These are phyloP conservation scores for Penicillium sp. DNA, from an alignment of 2,329 filamentous ascomycete genomes.

Conservation along the genomic window DNA sequence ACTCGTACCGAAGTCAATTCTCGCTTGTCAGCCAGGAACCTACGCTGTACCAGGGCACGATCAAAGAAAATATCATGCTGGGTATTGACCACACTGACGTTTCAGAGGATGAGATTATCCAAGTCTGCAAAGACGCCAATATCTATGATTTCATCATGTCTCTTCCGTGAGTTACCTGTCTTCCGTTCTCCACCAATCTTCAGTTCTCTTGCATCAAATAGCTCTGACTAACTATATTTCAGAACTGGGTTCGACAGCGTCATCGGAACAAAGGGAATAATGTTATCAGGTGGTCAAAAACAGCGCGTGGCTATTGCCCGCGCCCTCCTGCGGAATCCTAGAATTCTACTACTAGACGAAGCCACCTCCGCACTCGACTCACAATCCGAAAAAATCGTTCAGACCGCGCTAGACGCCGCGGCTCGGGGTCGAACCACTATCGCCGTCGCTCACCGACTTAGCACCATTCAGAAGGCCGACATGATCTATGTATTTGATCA, in stretches of 20 bases:
- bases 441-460: slow-evolving; percentile 87
- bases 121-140: slow-evolving; percentile 85
- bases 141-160: slow-evolving; percentile 91
- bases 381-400: slow-evolving; percentile 56
- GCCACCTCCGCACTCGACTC: slow-evolving; percentile 60
- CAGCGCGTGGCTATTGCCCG: slow-evolving; percentile 93
- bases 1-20: slow-evolving; percentile 79
- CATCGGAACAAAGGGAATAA: slow-evolving; percentile 81
- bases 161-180: slow-evolving; percentile 57
- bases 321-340: slow-evolving; percentile 83
- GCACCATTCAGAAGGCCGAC: slow-evolving; percentile 92
- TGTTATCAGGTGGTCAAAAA: slow-evolving; percentile 92
- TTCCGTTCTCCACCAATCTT: neutral
- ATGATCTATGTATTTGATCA: slow-evolving; percentile 96
- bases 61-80: slow-evolving; percentile 86
- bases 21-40: slow-evolving; percentile 93
- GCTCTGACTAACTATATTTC: neutral
- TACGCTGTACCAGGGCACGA: slow-evolving; percentile 88
- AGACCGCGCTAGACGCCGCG: slow-evolving; percentile 75
- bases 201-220: neutral
- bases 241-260: slow-evolving; percentile 78
- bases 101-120: slow-evolving; percentile 66
- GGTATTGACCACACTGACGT: slow-evolving; percentile 58
- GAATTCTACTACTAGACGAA: slow-evolving; percentile 81
- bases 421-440: slow-evolving; percentile 87